Evolutionary conservation across 1,284 basidiomycete species (phyloP), one percentile per base, ranked within the genome.

Genomic region (Tremellales sp.): DNA sequence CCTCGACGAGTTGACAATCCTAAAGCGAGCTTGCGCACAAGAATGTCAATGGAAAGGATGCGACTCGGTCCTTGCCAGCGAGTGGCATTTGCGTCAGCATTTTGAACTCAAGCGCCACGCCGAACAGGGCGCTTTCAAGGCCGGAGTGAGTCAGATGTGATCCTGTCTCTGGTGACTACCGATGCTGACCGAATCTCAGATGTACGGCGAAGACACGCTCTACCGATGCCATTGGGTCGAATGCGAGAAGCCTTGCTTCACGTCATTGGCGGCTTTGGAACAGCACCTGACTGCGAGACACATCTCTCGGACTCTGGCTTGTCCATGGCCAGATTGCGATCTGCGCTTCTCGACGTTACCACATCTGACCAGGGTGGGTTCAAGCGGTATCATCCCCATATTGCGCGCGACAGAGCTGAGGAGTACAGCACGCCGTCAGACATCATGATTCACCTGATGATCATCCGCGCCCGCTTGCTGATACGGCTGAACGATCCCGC

Each of bases 41-140:
- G 5, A 15, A 7, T 71, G 68, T 41, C 50, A 46, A 6, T 71
- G 68, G 68, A 61, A 69, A 46, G 64, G 62, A 3, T 71, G 68
- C 23, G 58, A 60, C 39, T 55, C 65, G 1, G 44, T 63, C 10
- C 48, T 71, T 11, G 66, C 43, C 4, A 57, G 49, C 26, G 67
- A 71, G 48, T 23, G 33, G 25, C 44, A 53, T n/a, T 54, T 71
- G 4, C 24, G 40, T 15, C 52, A 47, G 41, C 68, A 71, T 46
- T 53, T 69, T 4, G 40, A 41, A 4, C 27, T 27, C 21, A 43
- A 57, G 4, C 27, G 40, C 7, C 67, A 70, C 40, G 56, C 57
- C 1, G 42, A 33, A 15, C 52, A 62, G 22, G 65, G 58, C 3
- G 50, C 42, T 10, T 54, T 64, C 25, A 25, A 41, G 3, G 49